Base-by-base conservation (phyloP, 306 rosid genomes). In the Cicer bijugum region DNA sequence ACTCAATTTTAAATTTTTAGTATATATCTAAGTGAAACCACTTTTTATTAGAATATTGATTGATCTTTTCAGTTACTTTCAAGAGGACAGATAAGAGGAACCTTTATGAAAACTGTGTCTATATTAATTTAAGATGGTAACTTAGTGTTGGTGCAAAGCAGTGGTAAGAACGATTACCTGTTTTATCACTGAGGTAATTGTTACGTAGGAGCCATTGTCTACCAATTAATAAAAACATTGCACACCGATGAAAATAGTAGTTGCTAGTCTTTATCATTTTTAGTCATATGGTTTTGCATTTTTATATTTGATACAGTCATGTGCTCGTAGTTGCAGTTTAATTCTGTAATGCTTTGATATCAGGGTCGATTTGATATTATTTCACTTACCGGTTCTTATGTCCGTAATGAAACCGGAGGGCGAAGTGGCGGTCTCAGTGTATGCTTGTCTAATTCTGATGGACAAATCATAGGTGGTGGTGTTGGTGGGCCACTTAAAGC, bases 311-410 rank as follows among this genome's bases (percentile, higher is more conserved):
- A 46, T 56, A 69, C 63, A 50, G 40, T 77, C 67, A 20, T 43
- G 50, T 61, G 56, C 68, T 47, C 46, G 51, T 63, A 46, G 17
- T 69, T 42, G 6, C 67, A 43, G 51, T 37, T 45, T 75, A 51
- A 83, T 56, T 74, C 55, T 64, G 67, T 57, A 77, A 50, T 86
- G 70, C 80, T 73, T 72, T 40, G 67, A 75, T 53, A 63, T 69
- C 80, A 94, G 99, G 99, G 99, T 67, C 92, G 88, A 46, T 95
- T 95, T 78, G 97, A 92, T 80, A 92, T 95, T 74, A 82, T 95
- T 82, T 91, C 99, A 50, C 84, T 91, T 19, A 85, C 91, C 17
- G 99, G 99, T 64, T 95, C 99, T 62, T 95, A 90, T 69, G 85
- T 95, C 15, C 93, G 90, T 71, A 88, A 91, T 20, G 97, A 88